phyloP scores from a whole-genome alignment of 441 rosid genomes.

The Viola pubescens region DNA sequence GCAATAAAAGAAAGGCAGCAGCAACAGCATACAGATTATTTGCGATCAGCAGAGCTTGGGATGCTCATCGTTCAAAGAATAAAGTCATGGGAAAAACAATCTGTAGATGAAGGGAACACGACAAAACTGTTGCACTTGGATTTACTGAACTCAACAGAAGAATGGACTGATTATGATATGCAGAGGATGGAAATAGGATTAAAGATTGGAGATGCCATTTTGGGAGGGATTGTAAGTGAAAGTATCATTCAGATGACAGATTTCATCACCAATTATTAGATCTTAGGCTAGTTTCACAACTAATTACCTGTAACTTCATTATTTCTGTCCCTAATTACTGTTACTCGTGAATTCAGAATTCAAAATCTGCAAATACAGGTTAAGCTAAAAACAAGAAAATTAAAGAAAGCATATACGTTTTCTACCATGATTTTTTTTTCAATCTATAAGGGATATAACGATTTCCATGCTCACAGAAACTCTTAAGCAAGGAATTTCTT shows the following conservation, averaged over 20 bases:
- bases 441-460: not conserved
- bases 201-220: slow-evolving; percentile 34
- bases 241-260: slow-evolving; percentile 26
- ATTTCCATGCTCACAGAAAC: not conserved
- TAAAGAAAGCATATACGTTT: not conserved
- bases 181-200: slow-evolving; percentile 24
- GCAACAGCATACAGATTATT: not conserved
- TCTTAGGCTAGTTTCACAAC: not conserved
- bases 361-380: not conserved
- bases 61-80: slow-evolving; percentile 22
- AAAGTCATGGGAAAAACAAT: slow-evolving; percentile 20
- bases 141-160: slow-evolving; percentile 22
- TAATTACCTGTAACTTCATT: slow-evolving; percentile 1
- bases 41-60: slow-evolving; percentile 23
- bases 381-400: not conserved
- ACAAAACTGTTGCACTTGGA: slow-evolving; percentile 20
- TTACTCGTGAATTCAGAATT: not conserved
- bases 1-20: slow-evolving; percentile 13
- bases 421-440: not conserved
- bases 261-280: not conserved
- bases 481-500: too few species aligned
- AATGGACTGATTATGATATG: slow-evolving; percentile 26
- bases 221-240: slow-evolving; percentile 30
- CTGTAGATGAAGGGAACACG: slow-evolving; percentile 21
- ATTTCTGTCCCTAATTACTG: not conserved